Evolutionary conservation across 1,284 basidiomycete genomes (phyloP).

Genomic region (Sutorius eximius): DNA sequence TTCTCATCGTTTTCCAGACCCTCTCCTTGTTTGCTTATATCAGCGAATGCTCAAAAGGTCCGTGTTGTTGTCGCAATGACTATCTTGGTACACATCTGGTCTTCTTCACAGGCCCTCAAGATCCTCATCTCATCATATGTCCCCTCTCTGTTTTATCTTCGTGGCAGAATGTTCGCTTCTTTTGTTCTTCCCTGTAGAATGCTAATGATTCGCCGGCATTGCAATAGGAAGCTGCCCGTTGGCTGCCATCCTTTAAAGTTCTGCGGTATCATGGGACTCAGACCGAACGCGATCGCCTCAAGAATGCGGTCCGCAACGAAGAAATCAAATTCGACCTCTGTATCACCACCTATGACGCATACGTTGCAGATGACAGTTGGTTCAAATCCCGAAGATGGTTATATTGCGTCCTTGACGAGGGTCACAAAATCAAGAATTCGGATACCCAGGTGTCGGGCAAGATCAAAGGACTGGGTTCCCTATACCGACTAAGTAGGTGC

Average conservation of each 20-base stretch:
- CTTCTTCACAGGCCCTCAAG: conserved; percentile 31
- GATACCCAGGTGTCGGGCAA: conserved; percentile 46
- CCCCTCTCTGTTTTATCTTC: conserved; percentile 61
- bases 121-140: conserved; percentile 61
- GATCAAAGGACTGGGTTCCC: conserved; percentile 47
- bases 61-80: not conserved
- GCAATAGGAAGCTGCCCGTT: conserved; percentile 50
- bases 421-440: conserved; percentile 60
- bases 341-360: conserved; percentile 60
- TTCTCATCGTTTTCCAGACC: conserved; percentile 39
- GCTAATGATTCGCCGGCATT: not conserved
- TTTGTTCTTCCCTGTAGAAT: not conserved
- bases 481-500: conserved; percentile 49
- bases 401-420: conserved; percentile 61
- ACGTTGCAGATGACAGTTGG: conserved; percentile 50
- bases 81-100: not conserved
- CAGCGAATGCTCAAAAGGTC: conserved; percentile 44
- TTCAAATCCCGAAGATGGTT: conserved; percentile 56
- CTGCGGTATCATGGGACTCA: conserved; percentile 53
- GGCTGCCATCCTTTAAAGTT: conserved; percentile 51
- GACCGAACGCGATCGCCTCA: conserved; percentile 50
- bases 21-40: conserved; percentile 59
- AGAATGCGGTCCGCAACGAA: conserved; percentile 34
- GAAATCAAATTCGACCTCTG: conserved; percentile 44
- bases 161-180: conserved; percentile 45